A percentile compares a stretch with the other conserved stretches of the same genome.
Conservation (phyloP, 495 filamentous ascomycete species). For the Daldinia bambusicola region DNA sequence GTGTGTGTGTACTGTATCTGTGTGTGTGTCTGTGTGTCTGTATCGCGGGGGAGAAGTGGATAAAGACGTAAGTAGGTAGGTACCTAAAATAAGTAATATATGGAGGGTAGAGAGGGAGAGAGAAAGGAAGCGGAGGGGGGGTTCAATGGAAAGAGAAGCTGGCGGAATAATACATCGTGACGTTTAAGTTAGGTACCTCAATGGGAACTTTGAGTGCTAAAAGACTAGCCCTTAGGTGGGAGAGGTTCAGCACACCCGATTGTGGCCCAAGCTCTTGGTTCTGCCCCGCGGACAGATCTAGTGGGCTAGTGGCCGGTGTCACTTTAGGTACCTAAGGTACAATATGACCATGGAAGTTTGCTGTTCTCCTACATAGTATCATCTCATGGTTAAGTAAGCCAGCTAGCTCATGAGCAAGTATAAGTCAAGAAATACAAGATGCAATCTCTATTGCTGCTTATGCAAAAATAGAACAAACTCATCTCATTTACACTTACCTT, state of each 20-base stretch:
- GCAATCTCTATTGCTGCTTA: no score
- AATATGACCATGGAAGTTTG: no score
- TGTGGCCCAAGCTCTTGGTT: slow-evolving; percentile 30
- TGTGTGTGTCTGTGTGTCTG: slow-evolving; percentile 7
- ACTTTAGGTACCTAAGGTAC: no score
- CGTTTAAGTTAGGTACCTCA: slow-evolving; percentile 1
- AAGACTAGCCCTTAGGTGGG: background rate
- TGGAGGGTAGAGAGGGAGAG: background rate
- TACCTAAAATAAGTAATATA: background rate
- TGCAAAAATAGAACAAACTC: no score
- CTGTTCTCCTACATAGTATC: no score
- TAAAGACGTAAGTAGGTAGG: no score
- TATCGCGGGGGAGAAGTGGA: background rate
- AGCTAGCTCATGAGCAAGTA: background rate
- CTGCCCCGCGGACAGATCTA: slow-evolving; percentile 16
- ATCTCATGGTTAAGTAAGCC: background rate
- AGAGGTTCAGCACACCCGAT: background rate
- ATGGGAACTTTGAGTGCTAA: slow-evolving; percentile 12
- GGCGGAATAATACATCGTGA: slow-evolving; percentile 26
- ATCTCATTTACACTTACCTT: no score
- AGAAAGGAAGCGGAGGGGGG: background rate
- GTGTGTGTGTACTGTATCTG: no score
- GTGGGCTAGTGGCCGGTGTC: background rate
- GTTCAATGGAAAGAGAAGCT: slow-evolving; percentile 3
- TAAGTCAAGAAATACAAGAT: background rate